Percentiles rank a stretch among this genome's conserved stretches.
These are phyloP conservation scores for Rosa hybrid DNA, from an alignment of 331 rosid genomes.

Conservation along the genomic window DNA sequence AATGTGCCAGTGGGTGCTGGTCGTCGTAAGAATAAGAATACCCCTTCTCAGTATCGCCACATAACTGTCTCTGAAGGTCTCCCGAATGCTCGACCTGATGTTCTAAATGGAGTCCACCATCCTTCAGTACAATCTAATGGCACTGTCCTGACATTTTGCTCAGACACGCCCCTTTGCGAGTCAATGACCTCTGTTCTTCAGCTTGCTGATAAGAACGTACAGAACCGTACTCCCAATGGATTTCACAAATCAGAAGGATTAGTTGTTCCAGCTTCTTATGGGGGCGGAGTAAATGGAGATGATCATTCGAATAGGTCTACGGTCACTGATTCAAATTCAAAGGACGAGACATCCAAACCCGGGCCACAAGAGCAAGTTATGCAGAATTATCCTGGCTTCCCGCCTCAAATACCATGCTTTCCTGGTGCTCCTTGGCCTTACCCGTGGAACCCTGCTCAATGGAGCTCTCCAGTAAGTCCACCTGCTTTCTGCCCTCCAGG, in stretches of 20 bases:
- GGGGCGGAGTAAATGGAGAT: conserved; percentile 44
- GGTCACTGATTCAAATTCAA: conserved; percentile 40
- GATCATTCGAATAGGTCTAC: conserved; percentile 49
- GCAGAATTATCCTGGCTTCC: conserved; percentile 46
- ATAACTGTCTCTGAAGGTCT: conserved; percentile 62
- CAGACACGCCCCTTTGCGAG: conserved; percentile 64
- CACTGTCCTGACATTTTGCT: conserved; percentile 61
- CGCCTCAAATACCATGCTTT: conserved; percentile 59
- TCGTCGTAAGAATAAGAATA: conserved; percentile 73
- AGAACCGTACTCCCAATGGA: conserved; percentile 48
- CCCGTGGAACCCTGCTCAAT: conserved; percentile 68
- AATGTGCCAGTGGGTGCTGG: conserved; percentile 91
- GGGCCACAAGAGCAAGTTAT: conserved; percentile 55
- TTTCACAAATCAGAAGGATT: conserved; percentile 53
- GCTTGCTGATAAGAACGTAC: conserved; percentile 53
- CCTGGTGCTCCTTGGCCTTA: conserved; percentile 77
- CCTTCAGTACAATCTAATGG: conserved; percentile 54
- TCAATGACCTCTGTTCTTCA: conserved; percentile 70
- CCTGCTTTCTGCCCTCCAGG: conserved; percentile 69
- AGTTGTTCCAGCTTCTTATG: conserved; percentile 43
- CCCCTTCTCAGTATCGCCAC: conserved; percentile 63
- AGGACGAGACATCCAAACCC: conserved; percentile 39
- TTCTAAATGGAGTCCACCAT: conserved; percentile 44
- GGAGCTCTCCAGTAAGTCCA: conserved; percentile 64
- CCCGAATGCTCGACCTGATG: conserved; percentile 43